Conservation (phyloP, 306 rosid species). For the Vigna nakashimae region DNA sequence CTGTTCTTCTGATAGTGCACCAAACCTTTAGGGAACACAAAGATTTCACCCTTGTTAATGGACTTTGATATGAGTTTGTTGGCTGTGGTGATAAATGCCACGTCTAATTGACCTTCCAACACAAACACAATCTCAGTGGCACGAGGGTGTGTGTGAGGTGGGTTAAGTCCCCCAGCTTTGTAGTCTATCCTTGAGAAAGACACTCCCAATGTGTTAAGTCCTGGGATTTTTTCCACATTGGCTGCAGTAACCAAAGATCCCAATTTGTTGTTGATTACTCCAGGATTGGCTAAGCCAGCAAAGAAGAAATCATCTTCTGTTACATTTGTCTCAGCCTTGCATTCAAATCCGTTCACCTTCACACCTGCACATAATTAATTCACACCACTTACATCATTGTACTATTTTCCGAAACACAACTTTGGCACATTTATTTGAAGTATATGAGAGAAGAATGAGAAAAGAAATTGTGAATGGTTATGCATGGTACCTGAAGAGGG, state of each 20-base stretch:
- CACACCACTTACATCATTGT: not conserved
- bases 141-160: slow-evolving; percentile 70
- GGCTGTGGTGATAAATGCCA: slow-evolving; percentile 58
- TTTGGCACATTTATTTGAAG: not conserved
- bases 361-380: slow-evolving; percentile 38
- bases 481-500: slow-evolving; percentile 57
- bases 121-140: slow-evolving; percentile 65
- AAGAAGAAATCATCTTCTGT: slow-evolving; percentile 60
- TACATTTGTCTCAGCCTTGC: slow-evolving; percentile 59
- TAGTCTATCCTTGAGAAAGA: slow-evolving; percentile 61
- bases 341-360: slow-evolving; percentile 63
- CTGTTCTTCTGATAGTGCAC: slow-evolving; percentile 62
- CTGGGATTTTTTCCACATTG: slow-evolving; percentile 61
- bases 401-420: not conserved
- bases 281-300: slow-evolving; percentile 54
- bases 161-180: slow-evolving; percentile 59
- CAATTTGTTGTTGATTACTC: slow-evolving; percentile 51
- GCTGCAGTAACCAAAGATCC: slow-evolving; percentile 58
- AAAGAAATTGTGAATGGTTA: not conserved
- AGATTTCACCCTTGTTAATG: slow-evolving; percentile 57
- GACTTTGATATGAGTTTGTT: slow-evolving; percentile 55
- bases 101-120: slow-evolving; percentile 56
- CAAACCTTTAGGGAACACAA: slow-evolving; percentile 58
- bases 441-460: not conserved
- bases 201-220: slow-evolving; percentile 62